Evolutionary conservation across 805 yeast genomes (phyloP).

Genomic region (Schizosaccharomyces osmophilus): DNA sequence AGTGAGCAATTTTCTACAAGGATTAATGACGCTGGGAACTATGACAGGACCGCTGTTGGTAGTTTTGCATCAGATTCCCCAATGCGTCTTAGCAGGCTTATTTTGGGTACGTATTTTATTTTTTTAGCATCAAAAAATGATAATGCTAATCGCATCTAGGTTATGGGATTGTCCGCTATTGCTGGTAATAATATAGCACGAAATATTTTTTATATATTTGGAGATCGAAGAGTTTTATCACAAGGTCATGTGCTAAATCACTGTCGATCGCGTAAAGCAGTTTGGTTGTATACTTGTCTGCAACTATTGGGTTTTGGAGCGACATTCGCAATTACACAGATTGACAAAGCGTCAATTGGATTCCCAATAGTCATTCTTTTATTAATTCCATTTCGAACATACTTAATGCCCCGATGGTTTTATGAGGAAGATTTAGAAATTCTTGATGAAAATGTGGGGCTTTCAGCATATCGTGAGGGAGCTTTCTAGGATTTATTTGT

Average conservation of each 20-base stretch:
- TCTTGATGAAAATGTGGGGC: constrained; percentile 33
- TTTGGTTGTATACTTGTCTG: constrained; percentile 30
- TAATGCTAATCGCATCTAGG: constrained; percentile 7
- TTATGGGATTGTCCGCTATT: constrained; percentile 62
- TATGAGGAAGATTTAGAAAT: constrained; percentile 32
- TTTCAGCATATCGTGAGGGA: neutral
- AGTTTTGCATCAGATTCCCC: constrained; percentile 69
- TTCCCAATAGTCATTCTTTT: constrained; percentile 63
- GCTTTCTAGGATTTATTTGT: no score
- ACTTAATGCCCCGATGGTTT: constrained; percentile 38
- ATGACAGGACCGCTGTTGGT: constrained; percentile 73
- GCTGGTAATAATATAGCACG: constrained; percentile 39
- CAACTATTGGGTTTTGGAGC: constrained; percentile 46
- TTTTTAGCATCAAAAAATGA: neutral
- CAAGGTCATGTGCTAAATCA: constrained; percentile 14
- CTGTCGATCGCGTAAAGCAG: constrained; percentile 14
- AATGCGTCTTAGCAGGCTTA: constrained; percentile 75
- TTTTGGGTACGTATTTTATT: constrained; percentile 27
- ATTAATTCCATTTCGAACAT: constrained; percentile 39
- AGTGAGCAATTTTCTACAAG: constrained; percentile 63
- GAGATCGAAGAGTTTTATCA: constrained; percentile 26
- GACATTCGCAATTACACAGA: constrained; percentile 66
- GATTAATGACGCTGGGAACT: constrained; percentile 56
- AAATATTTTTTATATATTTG: constrained; percentile 35
- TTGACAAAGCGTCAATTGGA: constrained; percentile 67